These are phyloP conservation scores for Hypoxylon sp. DNA, from an alignment of 2,329 filamentous ascomycete genomes.

Conservation along the genomic window DNA sequence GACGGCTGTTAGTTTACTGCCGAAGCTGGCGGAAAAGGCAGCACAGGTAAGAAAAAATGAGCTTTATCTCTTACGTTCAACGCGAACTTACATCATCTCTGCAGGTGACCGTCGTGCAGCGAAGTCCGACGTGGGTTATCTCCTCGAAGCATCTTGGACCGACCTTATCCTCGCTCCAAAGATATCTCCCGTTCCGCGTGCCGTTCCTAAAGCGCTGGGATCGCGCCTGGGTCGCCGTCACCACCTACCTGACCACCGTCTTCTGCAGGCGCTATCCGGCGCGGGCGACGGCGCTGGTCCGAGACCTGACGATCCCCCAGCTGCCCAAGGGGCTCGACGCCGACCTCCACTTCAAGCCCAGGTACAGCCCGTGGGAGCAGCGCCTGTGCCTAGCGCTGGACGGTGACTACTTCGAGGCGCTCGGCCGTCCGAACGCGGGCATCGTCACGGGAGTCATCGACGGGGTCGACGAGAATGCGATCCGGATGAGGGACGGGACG, in stretches of 20 bases:
- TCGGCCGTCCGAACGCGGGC: conserved; percentile 58
- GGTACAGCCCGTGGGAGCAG: conserved; percentile 78
- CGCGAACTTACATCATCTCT: no score
- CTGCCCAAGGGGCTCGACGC: conserved; percentile 66
- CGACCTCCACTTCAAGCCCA: conserved; percentile 73
- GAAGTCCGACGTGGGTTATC: conserved; percentile 78
- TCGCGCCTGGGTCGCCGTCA: not conserved
- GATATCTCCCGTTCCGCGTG: no score
- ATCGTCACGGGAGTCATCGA: conserved; percentile 66
- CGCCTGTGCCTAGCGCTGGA: conserved; percentile 75
- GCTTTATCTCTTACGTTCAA: no score
- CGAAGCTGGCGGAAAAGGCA: conserved; percentile 73
- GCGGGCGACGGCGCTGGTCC: conserved; percentile 57
- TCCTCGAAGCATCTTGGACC: not conserved
- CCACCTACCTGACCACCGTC: not conserved
- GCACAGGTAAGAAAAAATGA: no score
- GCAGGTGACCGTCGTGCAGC: conserved; percentile 86
- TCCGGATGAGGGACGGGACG: conserved; percentile 49
- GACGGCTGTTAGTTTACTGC: conserved; percentile 81
- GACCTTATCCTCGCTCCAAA: not conserved
- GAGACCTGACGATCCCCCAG: conserved; percentile 56
- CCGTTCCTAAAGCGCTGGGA: not conserved
- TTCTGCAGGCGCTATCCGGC: conserved; percentile 40
- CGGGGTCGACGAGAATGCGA: conserved; percentile 50
- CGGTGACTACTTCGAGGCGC: conserved; percentile 65